Evolutionary conservation across 257 asterid species (phyloP).

Genomic region (Solanum sparsipilum): DNA sequence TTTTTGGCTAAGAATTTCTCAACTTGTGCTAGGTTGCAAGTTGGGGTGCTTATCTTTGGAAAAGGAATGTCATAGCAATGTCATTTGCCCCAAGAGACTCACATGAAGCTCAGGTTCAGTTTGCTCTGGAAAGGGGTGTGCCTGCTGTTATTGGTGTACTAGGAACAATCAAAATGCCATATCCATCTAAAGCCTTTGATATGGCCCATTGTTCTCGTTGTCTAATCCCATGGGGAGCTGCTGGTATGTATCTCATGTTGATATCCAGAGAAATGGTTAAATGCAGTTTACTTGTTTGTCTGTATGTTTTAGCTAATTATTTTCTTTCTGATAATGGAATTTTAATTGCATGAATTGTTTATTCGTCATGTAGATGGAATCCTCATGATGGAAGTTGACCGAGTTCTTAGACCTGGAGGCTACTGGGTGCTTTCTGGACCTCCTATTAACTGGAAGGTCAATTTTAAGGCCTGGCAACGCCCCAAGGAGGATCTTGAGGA

Average conservation of each 20-base stretch:
- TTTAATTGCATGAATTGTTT: not conserved
- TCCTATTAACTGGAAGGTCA: constrained; percentile 76
- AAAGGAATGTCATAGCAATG: constrained; percentile 79
- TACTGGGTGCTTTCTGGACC: constrained; percentile 99
- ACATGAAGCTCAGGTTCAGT: constrained; percentile 97
- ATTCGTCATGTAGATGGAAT: constrained; percentile 59
- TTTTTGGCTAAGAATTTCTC: not conserved
- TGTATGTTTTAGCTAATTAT: not conserved
- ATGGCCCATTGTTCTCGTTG: constrained; percentile 98
- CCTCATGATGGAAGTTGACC: constrained; percentile 92
- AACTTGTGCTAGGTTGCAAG: constrained; percentile 64
- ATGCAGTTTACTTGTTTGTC: not conserved
- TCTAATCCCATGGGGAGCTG: constrained; percentile 89
- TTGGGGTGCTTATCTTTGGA: constrained; percentile 97
- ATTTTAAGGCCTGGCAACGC: constrained; percentile 86
- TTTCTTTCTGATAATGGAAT: not conserved
- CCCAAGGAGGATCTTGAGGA: constrained; percentile 81
- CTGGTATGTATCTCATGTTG: constrained; percentile 46
- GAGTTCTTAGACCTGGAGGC: constrained; percentile 97
- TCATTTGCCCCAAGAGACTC: constrained; percentile 97
- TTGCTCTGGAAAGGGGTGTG: constrained; percentile 94
- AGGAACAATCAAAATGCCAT: constrained; percentile 76
- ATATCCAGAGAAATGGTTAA: not conserved
- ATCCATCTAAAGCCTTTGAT: constrained; percentile 88
- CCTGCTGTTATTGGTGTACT: constrained; percentile 98